A percentile compares a stretch with the other conserved stretches of the same genome.
Conservation (phyloP, 495 filamentous ascomycete species). For the Pyrenopolyporus hunteri region DNA sequence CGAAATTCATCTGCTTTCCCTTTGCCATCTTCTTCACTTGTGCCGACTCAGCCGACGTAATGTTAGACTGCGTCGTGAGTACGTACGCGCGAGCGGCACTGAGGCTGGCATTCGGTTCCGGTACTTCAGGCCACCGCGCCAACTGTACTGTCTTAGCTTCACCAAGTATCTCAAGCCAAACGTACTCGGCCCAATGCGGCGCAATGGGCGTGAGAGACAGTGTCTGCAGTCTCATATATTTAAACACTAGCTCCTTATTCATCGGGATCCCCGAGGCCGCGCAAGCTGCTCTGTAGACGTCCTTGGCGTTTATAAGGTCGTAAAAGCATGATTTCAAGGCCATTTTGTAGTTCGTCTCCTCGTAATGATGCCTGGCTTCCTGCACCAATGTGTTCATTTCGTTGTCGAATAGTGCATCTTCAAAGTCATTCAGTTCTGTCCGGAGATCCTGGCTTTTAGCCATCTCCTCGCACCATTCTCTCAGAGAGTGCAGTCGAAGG, state of each 20-base stretch:
- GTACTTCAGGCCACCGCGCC: constrained; percentile 75
- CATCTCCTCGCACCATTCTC: constrained; percentile 91
- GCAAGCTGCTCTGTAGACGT: constrained; percentile 86
- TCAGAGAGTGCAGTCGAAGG: constrained; percentile 80
- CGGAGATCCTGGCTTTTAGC: constrained; percentile 73
- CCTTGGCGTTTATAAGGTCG: constrained; percentile 81
- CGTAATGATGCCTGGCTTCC: constrained; percentile 78
- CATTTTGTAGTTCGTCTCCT: constrained; percentile 82
- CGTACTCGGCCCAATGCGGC: constrained; percentile 93
- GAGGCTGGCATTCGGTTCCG: constrained; percentile 64
- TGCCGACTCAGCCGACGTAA: constrained; percentile 83
- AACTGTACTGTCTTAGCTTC: constrained; percentile 78
- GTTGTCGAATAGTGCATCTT: constrained; percentile 90
- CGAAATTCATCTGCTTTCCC: constrained; percentile 80
- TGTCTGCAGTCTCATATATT: constrained; percentile 88
- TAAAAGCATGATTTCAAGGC: constrained; percentile 90
- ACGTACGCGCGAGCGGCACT: constrained; percentile 83
- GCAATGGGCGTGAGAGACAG: constrained; percentile 70
- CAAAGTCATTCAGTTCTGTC: constrained; percentile 73
- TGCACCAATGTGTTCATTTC: constrained; percentile 85
- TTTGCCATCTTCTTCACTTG: constrained; percentile 86
- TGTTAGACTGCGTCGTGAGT: constrained; percentile 71
- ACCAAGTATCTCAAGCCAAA: constrained; percentile 87
- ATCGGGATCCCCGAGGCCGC: constrained; percentile 77
- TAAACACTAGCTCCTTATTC: constrained; percentile 74